phyloP scores from a whole-genome alignment of 306 rosid species.

The Malus domestica region DNA sequence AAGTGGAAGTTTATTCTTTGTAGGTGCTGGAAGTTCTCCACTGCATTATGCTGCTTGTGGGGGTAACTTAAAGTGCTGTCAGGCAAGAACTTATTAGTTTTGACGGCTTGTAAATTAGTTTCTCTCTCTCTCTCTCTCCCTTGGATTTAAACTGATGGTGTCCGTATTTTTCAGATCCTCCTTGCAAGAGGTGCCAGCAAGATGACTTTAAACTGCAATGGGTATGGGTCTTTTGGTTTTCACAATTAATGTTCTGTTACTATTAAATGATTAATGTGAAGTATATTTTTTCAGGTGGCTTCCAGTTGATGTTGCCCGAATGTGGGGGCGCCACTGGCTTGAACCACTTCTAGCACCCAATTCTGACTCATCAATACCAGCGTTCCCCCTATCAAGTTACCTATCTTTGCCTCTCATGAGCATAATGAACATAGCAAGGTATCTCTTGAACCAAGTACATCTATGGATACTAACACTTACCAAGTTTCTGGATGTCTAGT shows the following conservation, averaged over 20 bases:
- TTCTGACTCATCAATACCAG: slow-evolving; percentile 49
- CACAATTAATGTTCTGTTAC: background rate
- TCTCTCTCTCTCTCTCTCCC: slow-evolving; percentile 15
- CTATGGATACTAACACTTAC: background rate
- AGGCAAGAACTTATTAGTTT: slow-evolving; percentile 48
- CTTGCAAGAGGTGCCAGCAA: slow-evolving; percentile 78
- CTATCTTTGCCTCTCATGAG: slow-evolving; percentile 90
- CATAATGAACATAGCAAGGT: slow-evolving; percentile 84
- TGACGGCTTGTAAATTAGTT: slow-evolving; percentile 8
- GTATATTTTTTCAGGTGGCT: slow-evolving; percentile 59
- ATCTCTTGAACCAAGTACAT: slow-evolving; percentile 14
- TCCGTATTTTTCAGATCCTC: slow-evolving; percentile 54
- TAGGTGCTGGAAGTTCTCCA: slow-evolving; percentile 97
- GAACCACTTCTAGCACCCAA: slow-evolving; percentile 70
- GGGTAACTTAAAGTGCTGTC: slow-evolving; percentile 92
- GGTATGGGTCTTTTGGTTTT: slow-evolving; percentile 36
- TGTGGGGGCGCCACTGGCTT: slow-evolving; percentile 99
- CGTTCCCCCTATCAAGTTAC: slow-evolving; percentile 62
- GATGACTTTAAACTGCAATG: slow-evolving; percentile 80
- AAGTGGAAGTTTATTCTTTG: slow-evolving; percentile 5
- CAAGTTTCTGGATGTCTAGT: background rate
- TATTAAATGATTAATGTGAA: slow-evolving; percentile 15
- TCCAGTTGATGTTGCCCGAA: slow-evolving; percentile 90
- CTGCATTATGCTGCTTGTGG: slow-evolving; percentile 99
- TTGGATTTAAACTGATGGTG: slow-evolving; percentile 16